These are phyloP conservation scores for Candida gigantensis DNA, from an alignment of 1,139 yeast species.

Conservation along the genomic window DNA sequence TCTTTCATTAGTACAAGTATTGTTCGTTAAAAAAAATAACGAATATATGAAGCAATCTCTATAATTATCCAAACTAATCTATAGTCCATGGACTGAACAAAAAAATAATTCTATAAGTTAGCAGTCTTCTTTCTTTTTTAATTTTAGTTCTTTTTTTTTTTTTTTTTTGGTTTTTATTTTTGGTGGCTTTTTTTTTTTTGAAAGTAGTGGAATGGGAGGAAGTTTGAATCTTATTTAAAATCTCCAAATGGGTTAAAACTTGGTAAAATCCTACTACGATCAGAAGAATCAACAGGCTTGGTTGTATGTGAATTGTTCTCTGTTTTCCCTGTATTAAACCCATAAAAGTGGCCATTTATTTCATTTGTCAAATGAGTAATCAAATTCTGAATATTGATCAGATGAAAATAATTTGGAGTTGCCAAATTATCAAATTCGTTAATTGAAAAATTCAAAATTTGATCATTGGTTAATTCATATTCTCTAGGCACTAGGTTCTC, in stretches of 20 bases:
- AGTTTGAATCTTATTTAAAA: slow-evolving; percentile 1
- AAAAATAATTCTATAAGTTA: slow-evolving; percentile 3
- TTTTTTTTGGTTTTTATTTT: background rate
- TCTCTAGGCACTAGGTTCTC: slow-evolving; percentile 35
- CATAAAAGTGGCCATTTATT: slow-evolving; percentile 43
- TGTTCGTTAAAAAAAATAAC: background rate
- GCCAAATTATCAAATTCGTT: slow-evolving; percentile 38
- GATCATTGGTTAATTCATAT: slow-evolving; percentile 44
- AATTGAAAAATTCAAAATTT: slow-evolving; percentile 42
- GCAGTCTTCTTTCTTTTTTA: background rate
- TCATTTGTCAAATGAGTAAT: slow-evolving; percentile 35
- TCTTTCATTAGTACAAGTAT: too few species aligned
- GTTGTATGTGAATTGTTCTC: slow-evolving; percentile 2
- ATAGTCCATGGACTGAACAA: slow-evolving; percentile 5
- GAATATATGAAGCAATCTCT: slow-evolving; percentile 6
- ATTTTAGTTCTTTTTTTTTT: background rate
- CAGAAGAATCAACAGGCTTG: slow-evolving; percentile 5
- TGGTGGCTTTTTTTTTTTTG: too few species aligned
- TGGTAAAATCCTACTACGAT: slow-evolving; percentile 21
- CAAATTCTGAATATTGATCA: slow-evolving; percentile 40
- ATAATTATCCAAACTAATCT: slow-evolving; percentile 8
- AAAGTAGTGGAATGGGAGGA: too few species aligned
- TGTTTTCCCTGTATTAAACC: slow-evolving; percentile 28
- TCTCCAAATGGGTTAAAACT: slow-evolving; percentile 37
- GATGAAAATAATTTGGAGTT: slow-evolving; percentile 45